Conservation (phyloP, 371 early-diverging fungal genomes). For the Rhizomucor miehei region DNA sequence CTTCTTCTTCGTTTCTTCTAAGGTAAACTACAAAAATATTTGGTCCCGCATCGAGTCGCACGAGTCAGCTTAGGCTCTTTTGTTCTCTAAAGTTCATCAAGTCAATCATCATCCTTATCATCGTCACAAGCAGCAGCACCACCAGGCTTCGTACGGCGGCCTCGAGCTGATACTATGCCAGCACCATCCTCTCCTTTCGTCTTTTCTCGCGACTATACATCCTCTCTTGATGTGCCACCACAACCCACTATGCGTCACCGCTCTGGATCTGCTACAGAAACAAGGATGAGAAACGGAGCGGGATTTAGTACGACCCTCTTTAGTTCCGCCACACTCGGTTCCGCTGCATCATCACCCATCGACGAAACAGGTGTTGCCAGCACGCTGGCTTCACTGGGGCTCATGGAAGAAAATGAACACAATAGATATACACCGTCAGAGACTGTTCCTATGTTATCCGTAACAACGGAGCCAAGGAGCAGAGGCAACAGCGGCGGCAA, state of each 20-base stretch:
- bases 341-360: conserved; percentile 32
- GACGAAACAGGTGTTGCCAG: conserved; percentile 51
- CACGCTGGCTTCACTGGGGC: conserved; percentile 66
- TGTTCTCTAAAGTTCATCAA: not conserved
- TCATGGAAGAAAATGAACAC: conserved; percentile 49
- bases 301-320: conserved; percentile 49
- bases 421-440: not conserved
- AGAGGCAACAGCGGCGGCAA: not conserved
- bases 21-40: conserved; percentile 4
- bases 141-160: conserved; percentile 15
- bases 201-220: conserved; percentile 5
- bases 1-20: conserved; percentile 1
- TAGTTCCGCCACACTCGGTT: conserved; percentile 25
- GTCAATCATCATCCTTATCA: not conserved
- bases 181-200: conserved; percentile 12
- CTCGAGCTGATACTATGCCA: conserved; percentile 48
- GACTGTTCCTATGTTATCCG: too few species aligned
- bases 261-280: conserved; percentile 48
- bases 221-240: conserved; percentile 1
- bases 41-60: too few species aligned
- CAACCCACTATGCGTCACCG: conserved; percentile 32
- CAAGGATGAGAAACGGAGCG: conserved; percentile 17
- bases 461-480: too few species aligned
- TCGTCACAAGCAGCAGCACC: conserved; percentile 2
- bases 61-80: too few species aligned